phyloP scores from a whole-genome alignment of 2,329 filamentous ascomycete genomes.

The Coniella lustricola region DNA sequence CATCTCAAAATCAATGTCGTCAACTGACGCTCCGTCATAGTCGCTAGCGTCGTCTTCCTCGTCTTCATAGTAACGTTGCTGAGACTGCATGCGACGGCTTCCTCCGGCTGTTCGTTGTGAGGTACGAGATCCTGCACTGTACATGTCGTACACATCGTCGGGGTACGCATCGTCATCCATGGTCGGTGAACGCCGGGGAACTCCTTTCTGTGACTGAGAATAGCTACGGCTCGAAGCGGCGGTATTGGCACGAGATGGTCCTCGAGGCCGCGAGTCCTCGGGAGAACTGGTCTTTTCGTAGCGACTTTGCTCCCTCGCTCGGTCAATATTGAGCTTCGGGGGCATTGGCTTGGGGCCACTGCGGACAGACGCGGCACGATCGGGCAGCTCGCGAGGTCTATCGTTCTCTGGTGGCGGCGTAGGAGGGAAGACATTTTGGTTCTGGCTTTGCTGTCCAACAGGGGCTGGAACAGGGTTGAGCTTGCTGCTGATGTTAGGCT shows the following conservation, averaged over 20 bases:
- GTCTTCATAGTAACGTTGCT: slow-evolving; percentile 67
- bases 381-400: slow-evolving; percentile 40
- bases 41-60: slow-evolving; percentile 71
- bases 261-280: slow-evolving; percentile 30
- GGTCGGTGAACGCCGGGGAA: slow-evolving; percentile 25
- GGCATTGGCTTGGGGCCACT: slow-evolving; percentile 54
- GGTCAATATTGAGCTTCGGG: slow-evolving; percentile 57
- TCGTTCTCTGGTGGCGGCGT: slow-evolving; percentile 94
- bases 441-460: slow-evolving; percentile 55
- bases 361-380: slow-evolving; percentile 53
- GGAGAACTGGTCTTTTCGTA: slow-evolving; percentile 48
- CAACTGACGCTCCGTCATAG: slow-evolving; percentile 62
- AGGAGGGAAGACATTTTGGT: slow-evolving; percentile 86
- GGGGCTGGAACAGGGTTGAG: slow-evolving; percentile 41
- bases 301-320: slow-evolving; percentile 42
- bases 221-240: slow-evolving; percentile 37
- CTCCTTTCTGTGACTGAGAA: slow-evolving; percentile 29
- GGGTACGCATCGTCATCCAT: slow-evolving; percentile 56
- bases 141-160: slow-evolving; percentile 65
- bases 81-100: slow-evolving; percentile 25
- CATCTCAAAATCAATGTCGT: slow-evolving; percentile 77
- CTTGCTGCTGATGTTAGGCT: slow-evolving; percentile 71
- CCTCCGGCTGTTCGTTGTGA: slow-evolving; percentile 25
- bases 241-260: slow-evolving; percentile 38
- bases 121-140: slow-evolving; percentile 29